Evolutionary conservation across 2,329 filamentous ascomycete species (phyloP), one percentile per base, ranked within the genome.

Genomic region (Nemania abortiva): DNA sequence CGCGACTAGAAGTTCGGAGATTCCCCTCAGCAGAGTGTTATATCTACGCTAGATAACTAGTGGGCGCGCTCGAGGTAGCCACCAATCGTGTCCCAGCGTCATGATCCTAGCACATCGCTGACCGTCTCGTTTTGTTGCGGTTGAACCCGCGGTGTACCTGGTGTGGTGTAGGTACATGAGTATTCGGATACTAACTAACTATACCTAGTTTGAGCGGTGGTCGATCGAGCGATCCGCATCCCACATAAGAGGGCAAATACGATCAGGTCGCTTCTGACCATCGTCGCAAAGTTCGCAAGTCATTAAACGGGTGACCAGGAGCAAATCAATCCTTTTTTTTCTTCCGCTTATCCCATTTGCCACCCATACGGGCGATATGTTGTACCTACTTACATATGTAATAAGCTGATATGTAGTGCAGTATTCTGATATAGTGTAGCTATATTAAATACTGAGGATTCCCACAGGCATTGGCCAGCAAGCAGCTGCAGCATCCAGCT

Each of bases 171-270:
- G n/a, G n/a, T n/a, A n/a, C n/a, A n/a, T n/a, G n/a, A n/a, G n/a
- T n/a, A n/a, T 20, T 18, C 13, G 13, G 37, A 5, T 15, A 18
- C 4, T 18, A 47, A 5, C 15, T n/a, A 6, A 42, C 39, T 15
- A 50, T 24, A 50, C n/a, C 47, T 6, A 50, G 20, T 11, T 9
- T 50, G 6, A 9, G 22, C 11, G 20, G 6, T 53, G 10, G 20
- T 56, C 54, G 65, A 68, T 65, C 61, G 61, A 65, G n/a, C n/a
- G n/a, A n/a, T 65, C 61, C 56, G 50, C 58, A 52, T 27, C 65
- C 61, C 55, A 57, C 58, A 52, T 27, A 18, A 39, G 52, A 58
- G 64, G 58, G 45, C 37, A 66, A 50, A 56, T n/a, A n/a, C 13
- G 34, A 20, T 54, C 34, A 58, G 47, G 29, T 39, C 11, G 11